Evolutionary conservation across 805 yeast genomes (phyloP).

Genomic region (Ogataea saltuana): DNA sequence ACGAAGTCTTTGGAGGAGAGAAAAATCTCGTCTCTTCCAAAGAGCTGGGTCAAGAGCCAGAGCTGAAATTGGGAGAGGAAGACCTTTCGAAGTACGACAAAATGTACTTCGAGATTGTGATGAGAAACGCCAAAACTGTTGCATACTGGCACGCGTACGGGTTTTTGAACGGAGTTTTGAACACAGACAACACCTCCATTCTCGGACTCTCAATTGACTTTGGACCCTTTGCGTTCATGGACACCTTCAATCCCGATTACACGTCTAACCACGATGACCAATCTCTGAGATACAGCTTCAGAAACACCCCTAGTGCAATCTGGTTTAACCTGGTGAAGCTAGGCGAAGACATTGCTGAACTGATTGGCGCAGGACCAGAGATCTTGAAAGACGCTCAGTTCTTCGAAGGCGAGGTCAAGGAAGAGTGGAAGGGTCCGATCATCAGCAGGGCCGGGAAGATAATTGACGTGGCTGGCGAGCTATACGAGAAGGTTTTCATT

Average conservation of each 20-base stretch:
- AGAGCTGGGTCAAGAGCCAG: constrained; percentile 35
- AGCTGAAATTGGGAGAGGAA: constrained; percentile 25
- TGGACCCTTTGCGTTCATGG: constrained; percentile 94
- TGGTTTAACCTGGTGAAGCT: constrained; percentile 92
- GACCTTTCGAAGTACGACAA: constrained; percentile 62
- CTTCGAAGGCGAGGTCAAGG: constrained; percentile 43
- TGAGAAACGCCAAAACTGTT: constrained; percentile 72
- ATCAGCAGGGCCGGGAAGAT: constrained; percentile 62
- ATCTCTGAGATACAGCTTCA: constrained; percentile 67
- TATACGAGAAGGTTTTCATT: constrained; percentile 64
- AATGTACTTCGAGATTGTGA: constrained; percentile 68
- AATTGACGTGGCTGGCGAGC: constrained; percentile 63
- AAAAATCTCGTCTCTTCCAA: constrained; percentile 30
- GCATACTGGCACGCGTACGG: constrained; percentile 93
- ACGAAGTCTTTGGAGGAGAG: constrained; percentile 53
- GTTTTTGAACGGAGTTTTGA: constrained; percentile 88
- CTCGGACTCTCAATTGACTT: constrained; percentile 86
- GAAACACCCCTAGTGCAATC: constrained; percentile 80
- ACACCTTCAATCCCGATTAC: constrained; percentile 73
- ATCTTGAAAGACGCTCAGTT: constrained; percentile 46
- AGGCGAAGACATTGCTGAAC: constrained; percentile 80
- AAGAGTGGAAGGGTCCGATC: constrained; percentile 52
- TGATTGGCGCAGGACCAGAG: constrained; percentile 70
- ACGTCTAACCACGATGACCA: constrained; percentile 92
- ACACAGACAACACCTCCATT: constrained; percentile 93